phyloP scores from a whole-genome alignment of 2,329 filamentous ascomycete genomes.

The Nemania abortiva region DNA sequence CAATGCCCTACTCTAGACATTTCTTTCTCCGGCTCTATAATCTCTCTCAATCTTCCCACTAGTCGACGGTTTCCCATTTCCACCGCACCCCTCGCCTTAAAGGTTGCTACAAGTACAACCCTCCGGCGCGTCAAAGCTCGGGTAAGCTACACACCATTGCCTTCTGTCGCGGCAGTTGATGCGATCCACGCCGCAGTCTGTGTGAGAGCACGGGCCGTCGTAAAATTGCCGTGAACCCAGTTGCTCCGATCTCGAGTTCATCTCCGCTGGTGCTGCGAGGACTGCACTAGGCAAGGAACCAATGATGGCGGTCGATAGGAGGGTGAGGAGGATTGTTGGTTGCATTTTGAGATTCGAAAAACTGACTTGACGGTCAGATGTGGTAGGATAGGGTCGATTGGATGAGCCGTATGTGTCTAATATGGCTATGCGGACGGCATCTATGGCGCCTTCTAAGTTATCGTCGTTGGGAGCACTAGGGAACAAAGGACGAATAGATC shows the following conservation, averaged over 20 bases:
- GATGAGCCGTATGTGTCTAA: not conserved
- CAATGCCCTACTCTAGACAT: not conserved
- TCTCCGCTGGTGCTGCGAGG: constrained; percentile 12
- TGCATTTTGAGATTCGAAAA: constrained; percentile 11
- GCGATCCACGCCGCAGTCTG: constrained; percentile 25
- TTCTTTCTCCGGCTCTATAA: not conserved
- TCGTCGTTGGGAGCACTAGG: not conserved
- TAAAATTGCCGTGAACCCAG: constrained; percentile 24
- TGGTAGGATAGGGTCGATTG: not conserved
- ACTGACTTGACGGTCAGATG: not conserved
- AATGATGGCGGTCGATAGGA: constrained; percentile 17
- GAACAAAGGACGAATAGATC: not conserved
- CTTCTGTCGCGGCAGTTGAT: constrained; percentile 26
- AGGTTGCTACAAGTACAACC: constrained; percentile 31
- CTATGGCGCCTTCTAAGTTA: not conserved
- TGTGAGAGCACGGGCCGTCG: constrained; percentile 32
- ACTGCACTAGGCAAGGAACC: constrained; percentile 5
- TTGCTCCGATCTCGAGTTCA: not conserved
- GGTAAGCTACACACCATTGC: constrained; percentile 30
- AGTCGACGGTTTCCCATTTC: not conserved
- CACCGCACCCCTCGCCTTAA: not conserved
- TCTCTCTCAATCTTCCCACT: not conserved
- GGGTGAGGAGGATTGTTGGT: constrained; percentile 5
- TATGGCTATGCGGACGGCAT: not conserved
- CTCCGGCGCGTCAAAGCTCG: constrained; percentile 17